These are phyloP conservation scores for Logfia minima DNA, from an alignment of 129 eudicot genomes.

Conservation along the genomic window DNA sequence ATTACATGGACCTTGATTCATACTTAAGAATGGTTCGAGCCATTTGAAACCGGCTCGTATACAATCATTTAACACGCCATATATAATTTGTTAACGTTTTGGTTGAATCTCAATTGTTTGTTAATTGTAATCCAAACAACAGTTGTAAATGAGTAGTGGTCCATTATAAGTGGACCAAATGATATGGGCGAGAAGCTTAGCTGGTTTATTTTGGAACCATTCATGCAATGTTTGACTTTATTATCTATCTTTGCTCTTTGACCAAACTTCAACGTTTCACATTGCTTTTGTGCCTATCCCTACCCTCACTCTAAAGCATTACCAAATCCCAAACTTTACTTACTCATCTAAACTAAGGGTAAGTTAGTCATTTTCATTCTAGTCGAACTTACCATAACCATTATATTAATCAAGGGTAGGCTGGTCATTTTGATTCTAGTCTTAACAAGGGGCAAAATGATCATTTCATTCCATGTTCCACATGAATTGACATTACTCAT, in stretches of 20 bases:
- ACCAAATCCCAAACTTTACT: conserved; percentile 30
- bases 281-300: conserved; percentile 36
- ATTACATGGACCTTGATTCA: too few relatives aligned
- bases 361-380: background rate
- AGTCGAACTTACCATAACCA: background rate
- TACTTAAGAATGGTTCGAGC: too few relatives aligned
- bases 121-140: background rate
- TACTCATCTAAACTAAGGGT: conserved; percentile 24
- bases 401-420: background rate
- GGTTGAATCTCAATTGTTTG: background rate
- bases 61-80: too few relatives aligned
- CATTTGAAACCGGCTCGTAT: too few relatives aligned
- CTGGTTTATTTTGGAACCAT: conserved; percentile 32
- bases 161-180: conserved; percentile 18
- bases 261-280: conserved; percentile 35
- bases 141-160: background rate
- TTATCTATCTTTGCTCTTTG: conserved; percentile 21
- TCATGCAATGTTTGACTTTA: conserved; percentile 19
- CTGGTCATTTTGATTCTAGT: background rate
- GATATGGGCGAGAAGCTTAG: background rate
- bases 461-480: too few relatives aligned
- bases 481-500: too few relatives aligned
- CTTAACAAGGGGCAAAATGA: background rate
- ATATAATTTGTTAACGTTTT: too few relatives aligned
- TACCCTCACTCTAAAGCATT: conserved; percentile 34